Conservation (phyloP, 208 protist genomes). For the Crithidia bombi region DNA sequence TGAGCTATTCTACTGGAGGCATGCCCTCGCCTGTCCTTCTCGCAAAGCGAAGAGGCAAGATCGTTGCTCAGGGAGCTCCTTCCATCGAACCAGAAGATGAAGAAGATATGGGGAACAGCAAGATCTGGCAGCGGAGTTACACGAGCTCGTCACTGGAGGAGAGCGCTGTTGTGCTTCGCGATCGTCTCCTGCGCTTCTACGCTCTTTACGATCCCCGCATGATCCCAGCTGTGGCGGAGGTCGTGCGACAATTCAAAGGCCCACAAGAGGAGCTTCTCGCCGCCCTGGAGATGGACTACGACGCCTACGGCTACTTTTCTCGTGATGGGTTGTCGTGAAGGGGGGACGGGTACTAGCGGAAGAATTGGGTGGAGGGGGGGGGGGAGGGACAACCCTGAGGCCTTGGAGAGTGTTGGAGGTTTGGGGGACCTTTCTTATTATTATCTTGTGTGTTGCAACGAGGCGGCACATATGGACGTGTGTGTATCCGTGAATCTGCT, state of each 20-base stretch:
- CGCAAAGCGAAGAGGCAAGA: not conserved
- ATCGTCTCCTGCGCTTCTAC: conserved; percentile 13
- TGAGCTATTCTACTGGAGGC: not conserved
- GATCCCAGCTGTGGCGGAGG: conserved; percentile 14
- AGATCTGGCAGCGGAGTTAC: not conserved
- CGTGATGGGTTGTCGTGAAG: not conserved
- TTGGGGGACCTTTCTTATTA: no score
- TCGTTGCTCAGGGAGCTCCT: no score
- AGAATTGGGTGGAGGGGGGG: no score
- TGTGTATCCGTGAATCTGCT: no score
- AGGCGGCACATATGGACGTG: no score
- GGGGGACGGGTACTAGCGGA: not conserved
- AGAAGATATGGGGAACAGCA: not conserved
- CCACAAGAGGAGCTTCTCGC: conserved; percentile 16
- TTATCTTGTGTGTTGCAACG: no score
- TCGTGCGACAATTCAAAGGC: not conserved
- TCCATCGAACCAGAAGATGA: not conserved
- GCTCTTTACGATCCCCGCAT: conserved; percentile 16
- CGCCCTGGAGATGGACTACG: conserved; percentile 10
- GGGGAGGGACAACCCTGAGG: no score
- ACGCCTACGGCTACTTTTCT: conserved; percentile 16
- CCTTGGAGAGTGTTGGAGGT: no score
- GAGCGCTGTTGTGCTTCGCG: conserved; percentile 11
- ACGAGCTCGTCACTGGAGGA: not conserved
- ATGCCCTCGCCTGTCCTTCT: not conserved